These are phyloP conservation scores for Penicillium thymicola DNA, from an alignment of 2,329 filamentous ascomycete species.

Conservation along the genomic window DNA sequence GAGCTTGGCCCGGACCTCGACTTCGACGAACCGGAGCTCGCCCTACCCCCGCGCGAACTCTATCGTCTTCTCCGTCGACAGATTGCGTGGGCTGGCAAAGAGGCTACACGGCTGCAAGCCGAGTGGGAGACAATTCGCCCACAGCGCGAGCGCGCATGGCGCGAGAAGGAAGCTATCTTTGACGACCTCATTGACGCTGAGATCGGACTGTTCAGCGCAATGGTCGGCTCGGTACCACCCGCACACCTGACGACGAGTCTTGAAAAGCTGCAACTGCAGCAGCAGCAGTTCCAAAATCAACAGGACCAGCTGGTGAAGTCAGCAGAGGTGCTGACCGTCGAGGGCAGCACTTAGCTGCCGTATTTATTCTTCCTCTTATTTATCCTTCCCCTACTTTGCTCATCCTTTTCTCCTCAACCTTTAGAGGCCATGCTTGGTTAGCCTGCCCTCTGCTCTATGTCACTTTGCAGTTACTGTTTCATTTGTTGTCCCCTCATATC, in stretches of 20 bases:
- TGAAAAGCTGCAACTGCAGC: constrained; percentile 24
- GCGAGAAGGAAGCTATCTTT: constrained; percentile 44
- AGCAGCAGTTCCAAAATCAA: constrained; percentile 19
- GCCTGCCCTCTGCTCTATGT: neutral
- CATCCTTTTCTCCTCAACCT: neutral
- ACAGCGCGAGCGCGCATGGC: constrained; percentile 40
- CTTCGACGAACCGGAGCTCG: constrained; percentile 45
- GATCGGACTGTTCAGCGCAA: constrained; percentile 33
- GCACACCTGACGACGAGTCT: constrained; percentile 17
- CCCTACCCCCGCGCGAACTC: constrained; percentile 41
- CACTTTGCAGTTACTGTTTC: neutral
- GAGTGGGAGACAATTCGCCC: constrained; percentile 41
- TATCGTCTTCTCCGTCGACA: constrained; percentile 47
- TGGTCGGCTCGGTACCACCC: constrained; percentile 16
- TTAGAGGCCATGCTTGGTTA: neutral
- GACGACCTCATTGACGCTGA: constrained; percentile 45
- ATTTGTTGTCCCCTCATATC: neutral
- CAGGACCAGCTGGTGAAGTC: constrained; percentile 19
- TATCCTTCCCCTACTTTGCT: neutral
- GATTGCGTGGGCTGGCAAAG: constrained; percentile 48
- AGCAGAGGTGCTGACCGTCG: constrained; percentile 6
- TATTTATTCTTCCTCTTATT: neutral
- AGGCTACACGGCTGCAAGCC: constrained; percentile 36
- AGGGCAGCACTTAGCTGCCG: constrained; percentile 8
- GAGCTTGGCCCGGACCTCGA: constrained; percentile 42